Evolutionary conservation across 2,329 filamentous ascomycete genomes (phyloP).

Genomic region (Alternaria arbusti): DNA sequence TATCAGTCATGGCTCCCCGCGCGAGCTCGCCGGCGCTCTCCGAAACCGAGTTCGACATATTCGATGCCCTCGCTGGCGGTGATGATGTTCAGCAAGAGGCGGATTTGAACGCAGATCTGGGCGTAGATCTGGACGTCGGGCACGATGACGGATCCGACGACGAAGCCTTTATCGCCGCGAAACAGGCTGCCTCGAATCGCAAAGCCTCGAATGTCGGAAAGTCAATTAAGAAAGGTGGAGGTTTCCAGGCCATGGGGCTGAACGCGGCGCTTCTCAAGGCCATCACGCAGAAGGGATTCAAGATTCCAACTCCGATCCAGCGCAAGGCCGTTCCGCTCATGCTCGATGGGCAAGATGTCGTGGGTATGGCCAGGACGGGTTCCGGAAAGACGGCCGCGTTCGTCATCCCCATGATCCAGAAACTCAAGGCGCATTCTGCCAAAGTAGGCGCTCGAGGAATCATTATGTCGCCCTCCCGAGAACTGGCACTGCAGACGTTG

Average conservation of each 20-base stretch:
- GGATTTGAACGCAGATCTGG: conserved; percentile 43
- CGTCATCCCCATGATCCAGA: conserved; percentile 97
- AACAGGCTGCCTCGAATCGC: conserved; percentile 85
- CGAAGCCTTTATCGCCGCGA: conserved; percentile 87
- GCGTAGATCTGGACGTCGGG: conserved; percentile 49
- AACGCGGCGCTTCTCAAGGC: conserved; percentile 85
- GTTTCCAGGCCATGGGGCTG: conserved; percentile 93
- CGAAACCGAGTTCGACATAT: conserved; percentile 91
- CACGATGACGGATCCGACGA: conserved; percentile 69
- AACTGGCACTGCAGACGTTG: conserved; percentile 91
- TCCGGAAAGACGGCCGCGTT: conserved; percentile 98
- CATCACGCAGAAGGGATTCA: conserved; percentile 92
- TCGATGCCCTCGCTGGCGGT: conserved; percentile 74
- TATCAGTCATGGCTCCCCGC: conserved; percentile 69
- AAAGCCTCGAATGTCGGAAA: conserved; percentile 82
- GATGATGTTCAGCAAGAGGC: conserved; percentile 55
- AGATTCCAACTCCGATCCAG: conserved; percentile 95
- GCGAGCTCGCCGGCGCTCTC: conserved; percentile 82
- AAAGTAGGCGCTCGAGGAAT: conserved; percentile 85
- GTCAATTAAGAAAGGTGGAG: conserved; percentile 91
- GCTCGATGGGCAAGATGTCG: conserved; percentile 90
- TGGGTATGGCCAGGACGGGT: conserved; percentile 98
- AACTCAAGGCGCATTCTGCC: conserved; percentile 83
- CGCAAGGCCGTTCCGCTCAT: conserved; percentile 94
- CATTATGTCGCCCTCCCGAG: conserved; percentile 89